These are phyloP conservation scores for Colletotrichum somersetense DNA, from an alignment of 2,329 filamentous ascomycete species.

Conservation along the genomic window DNA sequence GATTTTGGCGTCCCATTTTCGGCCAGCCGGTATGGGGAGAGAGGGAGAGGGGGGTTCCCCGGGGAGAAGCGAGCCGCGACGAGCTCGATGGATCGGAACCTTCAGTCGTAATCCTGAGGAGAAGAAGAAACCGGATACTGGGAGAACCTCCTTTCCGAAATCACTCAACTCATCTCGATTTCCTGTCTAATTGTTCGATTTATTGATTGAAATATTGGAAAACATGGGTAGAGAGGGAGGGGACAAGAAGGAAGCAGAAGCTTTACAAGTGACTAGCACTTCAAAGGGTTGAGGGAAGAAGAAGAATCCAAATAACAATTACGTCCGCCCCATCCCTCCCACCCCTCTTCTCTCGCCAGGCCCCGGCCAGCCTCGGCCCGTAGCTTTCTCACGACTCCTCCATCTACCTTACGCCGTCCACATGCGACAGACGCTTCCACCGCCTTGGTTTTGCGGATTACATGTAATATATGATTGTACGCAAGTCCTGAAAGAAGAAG, in stretches of 20 bases:
- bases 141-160: too few relatives aligned
- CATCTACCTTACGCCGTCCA: not conserved
- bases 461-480: slow-evolving; percentile 12
- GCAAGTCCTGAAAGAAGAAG: not conserved
- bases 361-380: slow-evolving; percentile 40
- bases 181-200: not conserved
- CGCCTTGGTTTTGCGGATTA: slow-evolving; percentile 8
- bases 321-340: not conserved
- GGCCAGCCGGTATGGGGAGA: not conserved
- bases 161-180: not conserved
- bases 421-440: not conserved
- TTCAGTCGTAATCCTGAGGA: slow-evolving; percentile 14
- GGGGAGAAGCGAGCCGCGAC: not conserved
- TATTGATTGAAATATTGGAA: not conserved
- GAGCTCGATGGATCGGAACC: too few relatives aligned
- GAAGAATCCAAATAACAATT: not conserved
- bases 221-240: not conserved
- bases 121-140: not conserved
- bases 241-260: not conserved
- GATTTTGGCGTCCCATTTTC: slow-evolving; percentile 7
- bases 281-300: not conserved
- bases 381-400: slow-evolving; percentile 1
- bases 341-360: not conserved
- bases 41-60: not conserved
- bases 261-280: not conserved